phyloP scores from a whole-genome alignment of 2,329 filamentous ascomycete species.

The Fusarium vanettenii region DNA sequence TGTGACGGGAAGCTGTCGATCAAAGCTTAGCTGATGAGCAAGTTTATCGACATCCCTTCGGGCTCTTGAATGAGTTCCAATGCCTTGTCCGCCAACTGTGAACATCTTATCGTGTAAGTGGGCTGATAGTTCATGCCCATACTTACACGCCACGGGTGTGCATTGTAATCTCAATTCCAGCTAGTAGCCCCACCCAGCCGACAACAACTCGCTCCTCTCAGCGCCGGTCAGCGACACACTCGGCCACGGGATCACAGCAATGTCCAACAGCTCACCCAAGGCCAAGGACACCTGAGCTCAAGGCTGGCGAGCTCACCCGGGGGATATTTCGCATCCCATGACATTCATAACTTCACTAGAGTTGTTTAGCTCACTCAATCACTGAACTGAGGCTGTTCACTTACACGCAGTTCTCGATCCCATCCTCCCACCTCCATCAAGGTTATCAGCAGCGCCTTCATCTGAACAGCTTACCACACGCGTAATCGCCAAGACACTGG shows the following conservation, averaged over 20 bases:
- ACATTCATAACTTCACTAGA: background rate
- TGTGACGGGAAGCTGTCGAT: background rate
- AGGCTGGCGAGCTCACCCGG: background rate
- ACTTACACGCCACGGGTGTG: conserved; percentile 31
- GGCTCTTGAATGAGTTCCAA: background rate
- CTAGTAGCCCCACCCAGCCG: conserved; percentile 29
- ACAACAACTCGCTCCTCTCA: conserved; percentile 35
- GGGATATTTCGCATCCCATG: background rate
- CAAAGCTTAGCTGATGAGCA: background rate
- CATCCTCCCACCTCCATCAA: background rate
- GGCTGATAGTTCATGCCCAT: conserved; percentile 15
- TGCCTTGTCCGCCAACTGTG: background rate
- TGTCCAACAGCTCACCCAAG: conserved; percentile 22
- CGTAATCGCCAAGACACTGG: background rate
- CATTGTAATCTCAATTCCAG: conserved; percentile 3
- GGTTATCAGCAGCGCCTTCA: background rate
- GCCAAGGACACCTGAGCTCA: background rate
- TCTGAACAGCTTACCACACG: background rate
- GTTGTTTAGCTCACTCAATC: background rate
- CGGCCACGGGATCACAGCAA: conserved; percentile 31
- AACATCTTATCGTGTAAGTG: conserved; percentile 14
- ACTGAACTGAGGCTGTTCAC: background rate
- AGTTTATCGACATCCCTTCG: background rate
- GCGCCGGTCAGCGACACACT: conserved; percentile 37
- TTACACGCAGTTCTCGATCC: conserved; percentile 18